These are phyloP conservation scores for Cladobotryum mycophilum DNA, from an alignment of 2,329 filamentous ascomycete genomes.

Conservation along the genomic window DNA sequence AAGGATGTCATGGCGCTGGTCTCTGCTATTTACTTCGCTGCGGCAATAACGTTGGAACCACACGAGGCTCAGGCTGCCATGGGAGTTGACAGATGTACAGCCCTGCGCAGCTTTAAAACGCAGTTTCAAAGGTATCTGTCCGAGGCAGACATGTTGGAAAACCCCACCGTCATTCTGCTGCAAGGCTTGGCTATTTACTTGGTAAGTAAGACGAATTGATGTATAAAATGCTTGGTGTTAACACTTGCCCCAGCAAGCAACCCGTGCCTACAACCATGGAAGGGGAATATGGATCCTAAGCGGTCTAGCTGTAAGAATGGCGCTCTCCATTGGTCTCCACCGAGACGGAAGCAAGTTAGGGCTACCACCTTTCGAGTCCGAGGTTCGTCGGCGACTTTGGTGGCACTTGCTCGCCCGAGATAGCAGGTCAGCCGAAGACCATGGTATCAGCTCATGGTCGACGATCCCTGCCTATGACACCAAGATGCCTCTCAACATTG, in stretches of 20 bases:
- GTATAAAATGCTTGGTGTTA: not conserved
- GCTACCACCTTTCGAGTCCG: slow-evolving; percentile 46
- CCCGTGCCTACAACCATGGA: slow-evolving; percentile 28
- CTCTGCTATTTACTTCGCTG: slow-evolving; percentile 44
- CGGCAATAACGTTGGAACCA: slow-evolving; percentile 34
- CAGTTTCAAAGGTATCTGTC: slow-evolving; percentile 34
- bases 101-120: slow-evolving; percentile 24
- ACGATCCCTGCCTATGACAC: slow-evolving; percentile 8
- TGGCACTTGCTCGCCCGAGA: slow-evolving; percentile 47
- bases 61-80: slow-evolving; percentile 29
- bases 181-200: slow-evolving; percentile 34
- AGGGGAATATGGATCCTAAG: slow-evolving; percentile 34
- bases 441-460: slow-evolving; percentile 33
- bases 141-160: slow-evolving; percentile 33
- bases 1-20: slow-evolving; percentile 31
- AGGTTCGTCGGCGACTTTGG: slow-evolving; percentile 52
- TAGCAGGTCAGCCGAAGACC: slow-evolving; percentile 47
- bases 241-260: slow-evolving; percentile 17
- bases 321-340: slow-evolving; percentile 48
- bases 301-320: slow-evolving; percentile 40
- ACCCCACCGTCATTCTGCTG: slow-evolving; percentile 29
- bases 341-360: slow-evolving; percentile 41
- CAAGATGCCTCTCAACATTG: slow-evolving; percentile 35
- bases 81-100: slow-evolving; percentile 17
- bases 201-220: slow-evolving; percentile 17